Conservation (phyloP, 2,329 filamentous ascomycete species). For the Podosphaera fusca region DNA sequence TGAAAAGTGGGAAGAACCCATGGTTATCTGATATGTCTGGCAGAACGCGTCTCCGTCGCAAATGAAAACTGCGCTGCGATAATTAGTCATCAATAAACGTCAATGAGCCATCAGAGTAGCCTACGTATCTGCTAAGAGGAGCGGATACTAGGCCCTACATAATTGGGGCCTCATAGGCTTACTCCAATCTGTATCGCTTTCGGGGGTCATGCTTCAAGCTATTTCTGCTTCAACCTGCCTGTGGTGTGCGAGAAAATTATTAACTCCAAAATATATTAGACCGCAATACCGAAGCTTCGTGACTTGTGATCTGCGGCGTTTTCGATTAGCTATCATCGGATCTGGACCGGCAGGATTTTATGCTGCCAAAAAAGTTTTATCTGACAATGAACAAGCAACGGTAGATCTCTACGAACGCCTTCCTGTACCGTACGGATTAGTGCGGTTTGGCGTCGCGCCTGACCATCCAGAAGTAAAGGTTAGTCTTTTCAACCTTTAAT, state of each 20-base stretch:
- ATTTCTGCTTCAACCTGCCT: too few species aligned
- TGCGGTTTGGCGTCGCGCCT: slow-evolving; percentile 87
- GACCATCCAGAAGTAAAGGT: slow-evolving; percentile 98
- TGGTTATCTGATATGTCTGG: too few species aligned
- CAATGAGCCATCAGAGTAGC: too few species aligned
- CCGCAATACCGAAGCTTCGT: slow-evolving; percentile 4
- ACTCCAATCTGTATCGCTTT: neutral
- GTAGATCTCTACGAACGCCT: slow-evolving; percentile 94
- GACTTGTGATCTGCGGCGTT: slow-evolving; percentile 22
- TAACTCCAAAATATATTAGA: neutral
- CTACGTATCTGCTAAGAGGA: too few species aligned
- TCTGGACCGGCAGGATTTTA: slow-evolving; percentile 96
- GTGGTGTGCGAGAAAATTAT: neutral
- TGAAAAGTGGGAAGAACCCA: too few species aligned
- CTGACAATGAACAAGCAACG: slow-evolving; percentile 43
- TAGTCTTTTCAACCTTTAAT: neutral
- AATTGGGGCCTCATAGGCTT: too few species aligned
- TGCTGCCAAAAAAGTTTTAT: slow-evolving; percentile 65
- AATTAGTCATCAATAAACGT: too few species aligned
- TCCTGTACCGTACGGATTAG: slow-evolving; percentile 78
- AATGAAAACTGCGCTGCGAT: too few species aligned
- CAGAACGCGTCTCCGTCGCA: too few species aligned
- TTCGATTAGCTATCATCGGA: slow-evolving; percentile 71
- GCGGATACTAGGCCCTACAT: too few species aligned
- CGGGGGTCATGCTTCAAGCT: too few species aligned